phyloP scores from a whole-genome alignment of 768 basidiomycete species.

The Daedaleopsis sinensis region DNA sequence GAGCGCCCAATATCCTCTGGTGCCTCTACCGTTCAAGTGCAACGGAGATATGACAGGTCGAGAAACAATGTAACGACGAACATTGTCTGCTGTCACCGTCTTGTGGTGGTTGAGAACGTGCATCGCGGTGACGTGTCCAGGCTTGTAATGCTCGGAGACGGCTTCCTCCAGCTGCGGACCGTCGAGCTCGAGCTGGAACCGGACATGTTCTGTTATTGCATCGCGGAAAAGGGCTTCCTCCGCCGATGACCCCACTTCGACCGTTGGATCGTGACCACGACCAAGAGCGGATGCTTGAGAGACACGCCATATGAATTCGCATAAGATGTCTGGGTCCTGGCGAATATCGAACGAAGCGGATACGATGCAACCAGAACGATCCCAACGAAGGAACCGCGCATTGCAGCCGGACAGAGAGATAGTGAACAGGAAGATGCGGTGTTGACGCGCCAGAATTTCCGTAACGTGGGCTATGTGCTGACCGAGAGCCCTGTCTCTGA shows the following conservation, averaged over 20 bases:
- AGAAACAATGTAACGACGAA: conserved; percentile 5
- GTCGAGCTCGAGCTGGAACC: neutral
- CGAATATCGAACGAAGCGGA: conserved; percentile 31
- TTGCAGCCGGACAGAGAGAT: conserved; percentile 30
- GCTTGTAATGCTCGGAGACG: conserved; percentile 7
- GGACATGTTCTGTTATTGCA: neutral
- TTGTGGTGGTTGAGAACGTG: neutral
- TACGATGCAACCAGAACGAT: conserved; percentile 37
- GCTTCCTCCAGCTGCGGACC: too few species aligned
- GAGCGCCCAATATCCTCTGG: too few species aligned
- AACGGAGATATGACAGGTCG: conserved; percentile 6
- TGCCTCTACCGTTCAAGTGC: too few species aligned
- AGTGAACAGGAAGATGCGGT: conserved; percentile 33
- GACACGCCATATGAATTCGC: conserved; percentile 31
- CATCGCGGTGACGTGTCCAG: neutral
- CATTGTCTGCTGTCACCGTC: neutral
- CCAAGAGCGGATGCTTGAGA: neutral
- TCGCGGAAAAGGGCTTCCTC: conserved; percentile 3
- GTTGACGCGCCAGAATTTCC: conserved; percentile 28
- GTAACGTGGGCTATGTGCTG: conserved; percentile 2
- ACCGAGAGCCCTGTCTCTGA: neutral
- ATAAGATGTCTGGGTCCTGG: conserved; percentile 22
- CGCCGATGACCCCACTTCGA: neutral
- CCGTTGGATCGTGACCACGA: neutral
- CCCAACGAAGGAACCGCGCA: conserved; percentile 36